phyloP scores from a whole-genome alignment of 148 eudicot genomes.

The Polygonum maritimum region DNA sequence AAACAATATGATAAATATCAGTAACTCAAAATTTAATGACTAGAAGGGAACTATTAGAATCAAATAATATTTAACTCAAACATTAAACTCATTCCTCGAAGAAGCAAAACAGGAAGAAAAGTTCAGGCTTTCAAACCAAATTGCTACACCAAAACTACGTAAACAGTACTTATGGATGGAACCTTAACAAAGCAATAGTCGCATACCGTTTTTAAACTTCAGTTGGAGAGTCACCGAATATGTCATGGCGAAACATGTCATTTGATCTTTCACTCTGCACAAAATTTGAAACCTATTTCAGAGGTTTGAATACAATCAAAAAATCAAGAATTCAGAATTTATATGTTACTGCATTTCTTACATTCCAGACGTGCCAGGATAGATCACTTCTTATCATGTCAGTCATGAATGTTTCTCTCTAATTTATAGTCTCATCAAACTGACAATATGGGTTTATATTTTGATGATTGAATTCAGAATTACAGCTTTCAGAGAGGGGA shows the following conservation, averaged over 20 bases:
- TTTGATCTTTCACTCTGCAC: constrained; percentile 81
- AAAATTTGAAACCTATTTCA: not conserved
- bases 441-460: not conserved
- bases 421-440: not conserved
- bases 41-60: too few species aligned
- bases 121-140: not conserved
- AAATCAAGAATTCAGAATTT: not conserved
- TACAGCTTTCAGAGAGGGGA: too few species aligned
- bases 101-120: too few species aligned
- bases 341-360: not conserved
- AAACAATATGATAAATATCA: too few species aligned
- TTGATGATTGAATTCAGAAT: too few species aligned
- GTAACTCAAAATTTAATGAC: too few species aligned
- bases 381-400: not conserved
- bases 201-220: constrained; percentile 72
- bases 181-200: not conserved
- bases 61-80: too few species aligned
- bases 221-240: constrained; percentile 92
- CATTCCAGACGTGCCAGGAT: not conserved
- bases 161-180: not conserved
- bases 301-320: not conserved
- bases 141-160: not conserved
- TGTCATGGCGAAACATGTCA: constrained; percentile 90
- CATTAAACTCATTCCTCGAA: too few species aligned
- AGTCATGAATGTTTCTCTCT: not conserved